Base-by-base conservation (phyloP, 805 yeast species). In the Ogataea methanolica region DNA sequence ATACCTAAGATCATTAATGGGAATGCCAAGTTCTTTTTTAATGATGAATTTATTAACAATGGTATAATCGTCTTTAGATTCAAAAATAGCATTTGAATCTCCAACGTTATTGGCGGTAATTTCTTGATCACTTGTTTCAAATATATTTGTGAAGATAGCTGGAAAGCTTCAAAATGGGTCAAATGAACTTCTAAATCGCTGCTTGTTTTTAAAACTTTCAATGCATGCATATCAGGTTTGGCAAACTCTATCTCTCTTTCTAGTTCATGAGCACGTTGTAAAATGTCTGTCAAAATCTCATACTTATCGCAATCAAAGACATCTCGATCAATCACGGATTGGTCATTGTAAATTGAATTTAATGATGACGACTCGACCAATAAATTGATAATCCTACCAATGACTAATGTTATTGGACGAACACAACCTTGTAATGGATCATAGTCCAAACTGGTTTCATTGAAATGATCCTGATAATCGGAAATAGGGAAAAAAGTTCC, bases 371-470 rank as follows among this genome's bases (percentile, higher is more conserved):
- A 55, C 41, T 59, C 61, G 14, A 59, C 63, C 2, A 59, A 33
- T 36, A 60, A 47, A 42, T 67, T 68, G 49, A 70, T 64, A 2
- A 70, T 65, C 45, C 70, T 74, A 6, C 74, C 75, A 31, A 72
- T 56, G 1, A 67, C 40, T 23, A 67, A 50, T 43, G 61, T 63
- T 2, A 72, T 50, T 5, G 74, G 72, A 36, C 70, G 64, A 8
- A 68, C 54, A 52, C 73, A 70, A 2, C 76, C 76, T 49, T 72
- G 76, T 29, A 66, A 59, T 4, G 76, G 74, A 49, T 72, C 75
- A 44, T 55, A 57, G 6, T 55, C n/a, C 23, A 43, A 6, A 51
- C 19, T 29, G 36, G 49, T 52, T 19, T 17, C 52, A 21, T 42
- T 51, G 54, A 51, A 68, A 33, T 69, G 47, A 21, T 57, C 61